Evolutionary conservation across 148 eudicot genomes (phyloP).

Genomic region (Camellia sinensis): DNA sequence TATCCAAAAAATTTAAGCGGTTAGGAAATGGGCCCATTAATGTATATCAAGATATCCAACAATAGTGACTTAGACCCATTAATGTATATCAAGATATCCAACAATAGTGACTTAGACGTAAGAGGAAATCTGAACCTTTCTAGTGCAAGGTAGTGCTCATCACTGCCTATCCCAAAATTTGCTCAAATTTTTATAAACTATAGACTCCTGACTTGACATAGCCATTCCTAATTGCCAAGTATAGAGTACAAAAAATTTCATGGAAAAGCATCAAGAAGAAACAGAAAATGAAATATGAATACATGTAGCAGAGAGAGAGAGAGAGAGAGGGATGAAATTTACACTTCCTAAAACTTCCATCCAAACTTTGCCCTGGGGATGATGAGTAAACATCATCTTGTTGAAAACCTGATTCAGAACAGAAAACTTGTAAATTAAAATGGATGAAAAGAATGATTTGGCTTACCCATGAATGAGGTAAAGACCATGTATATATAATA

Average conservation of each 20-base stretch:
- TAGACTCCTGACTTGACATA: neutral
- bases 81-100: too few relatives aligned
- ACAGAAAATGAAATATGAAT: slow-evolving; percentile 11
- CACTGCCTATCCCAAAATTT: too few relatives aligned
- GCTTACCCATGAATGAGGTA: too few relatives aligned
- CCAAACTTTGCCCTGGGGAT: slow-evolving; percentile 45
- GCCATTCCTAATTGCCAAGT: neutral
- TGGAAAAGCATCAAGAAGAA: slow-evolving; percentile 1
- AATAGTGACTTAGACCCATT: too few relatives aligned
- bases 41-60: too few relatives aligned
- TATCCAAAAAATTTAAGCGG: too few relatives aligned
- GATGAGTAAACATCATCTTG: slow-evolving; percentile 51
- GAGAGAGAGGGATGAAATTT: slow-evolving; percentile 35
- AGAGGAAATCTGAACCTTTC: neutral
- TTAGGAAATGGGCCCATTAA: too few relatives aligned
- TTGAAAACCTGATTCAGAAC: slow-evolving; percentile 50
- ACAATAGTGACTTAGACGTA: neutral
- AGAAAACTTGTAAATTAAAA: slow-evolving; percentile 23
- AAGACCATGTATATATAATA: too few relatives aligned
- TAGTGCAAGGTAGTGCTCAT: neutral
- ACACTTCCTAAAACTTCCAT: slow-evolving; percentile 57
- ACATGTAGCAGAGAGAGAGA: slow-evolving; percentile 9
- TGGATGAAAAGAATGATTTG: too few relatives aligned
- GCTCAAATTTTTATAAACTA: too few relatives aligned
- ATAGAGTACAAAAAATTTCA: neutral